phyloP scores from a whole-genome alignment of 2,329 filamentous ascomycete species.

The Coniochaeta prunicola region DNA sequence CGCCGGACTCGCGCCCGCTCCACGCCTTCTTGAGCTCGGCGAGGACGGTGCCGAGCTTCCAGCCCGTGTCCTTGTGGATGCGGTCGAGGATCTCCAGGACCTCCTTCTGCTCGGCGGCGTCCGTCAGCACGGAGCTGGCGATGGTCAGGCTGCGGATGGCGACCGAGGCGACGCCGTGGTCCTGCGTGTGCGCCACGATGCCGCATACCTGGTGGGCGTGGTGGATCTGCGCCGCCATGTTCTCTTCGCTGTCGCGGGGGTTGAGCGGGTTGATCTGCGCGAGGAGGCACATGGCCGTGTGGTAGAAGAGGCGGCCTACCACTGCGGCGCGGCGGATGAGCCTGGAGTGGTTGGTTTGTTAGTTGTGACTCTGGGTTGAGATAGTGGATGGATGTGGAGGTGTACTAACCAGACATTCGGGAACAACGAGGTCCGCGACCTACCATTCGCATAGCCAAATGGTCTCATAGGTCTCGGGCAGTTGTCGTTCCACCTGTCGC shows the following conservation, averaged over 20 bases:
- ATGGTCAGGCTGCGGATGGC: constrained; percentile 74
- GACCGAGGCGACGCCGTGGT: constrained; percentile 70
- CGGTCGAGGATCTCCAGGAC: constrained; percentile 69
- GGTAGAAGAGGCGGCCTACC: constrained; percentile 79
- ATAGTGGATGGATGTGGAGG: neutral
- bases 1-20: constrained; percentile 56
- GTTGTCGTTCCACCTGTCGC: constrained; percentile 71
- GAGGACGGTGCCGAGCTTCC: constrained; percentile 67
- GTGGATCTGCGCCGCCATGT: constrained; percentile 61
- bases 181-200: constrained; percentile 78
- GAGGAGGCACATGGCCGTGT: constrained; percentile 76
- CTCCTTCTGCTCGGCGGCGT: constrained; percentile 69
- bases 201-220: constrained; percentile 85
- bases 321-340: constrained; percentile 76
- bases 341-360: constrained; percentile 38
- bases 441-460: constrained; percentile 66
- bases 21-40: constrained; percentile 67
- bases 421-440: constrained; percentile 68
- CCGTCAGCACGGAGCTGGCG: constrained; percentile 64
- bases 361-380: constrained; percentile 5
- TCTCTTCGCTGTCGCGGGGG: constrained; percentile 53
- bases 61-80: constrained; percentile 70
- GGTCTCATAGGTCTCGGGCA: constrained; percentile 85
- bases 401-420: constrained; percentile 72
- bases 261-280: constrained; percentile 71